Evolutionary conservation across 2,329 filamentous ascomycete genomes (phyloP), one percentile per base, ranked within the genome.

Genomic region (Fusarium sp.): DNA sequence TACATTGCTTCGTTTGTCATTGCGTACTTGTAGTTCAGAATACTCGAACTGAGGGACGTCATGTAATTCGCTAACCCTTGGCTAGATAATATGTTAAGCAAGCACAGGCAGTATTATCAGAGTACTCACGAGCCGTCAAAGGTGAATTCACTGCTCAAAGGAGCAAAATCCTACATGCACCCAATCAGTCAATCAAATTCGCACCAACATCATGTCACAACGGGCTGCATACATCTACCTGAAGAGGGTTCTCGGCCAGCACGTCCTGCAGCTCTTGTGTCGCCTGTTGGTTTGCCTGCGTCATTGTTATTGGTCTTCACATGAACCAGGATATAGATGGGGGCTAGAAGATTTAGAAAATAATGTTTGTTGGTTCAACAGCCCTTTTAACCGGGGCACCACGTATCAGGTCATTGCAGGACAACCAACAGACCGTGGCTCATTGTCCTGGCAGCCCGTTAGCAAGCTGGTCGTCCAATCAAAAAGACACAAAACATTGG

Each of bases 1-100:
- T 7, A 5, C n/a, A 2, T 7, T 2, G 4, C 4, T 4, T 7
- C 2, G 4, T 14, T 24, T 5, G 7, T 2, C 9, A 7, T 14
- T n/a, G 22, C 49, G 11, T 42, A 64, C 61, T 62, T 64, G 15
- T 64, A 64, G 6, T 64, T 64, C 7, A 62, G n/a, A 1, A 63
- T 49, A 21, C 61, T 64, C 3, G 58, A 64, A 5, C 44, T 63
- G 1, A 64, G 34, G 0, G 61, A 64, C 0, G 44, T 63, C 6
- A 56, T 19, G 14, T 63, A 44, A 11, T 57, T 56, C 3, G 47
- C 19, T 7, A 57, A 63, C 11, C 36, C 57, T 7, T 33, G 14
- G 4, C 57, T 63, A 15, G 19, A 26, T 15, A 5, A 5, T 2
- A n/a, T 9, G 15, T 63, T 19, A 62, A 34, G 5, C 4, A 3